Evolutionary conservation across 306 rosid species (phyloP), one percentile per base, ranked within the genome.

Genomic region (Prosopis cineraria): DNA sequence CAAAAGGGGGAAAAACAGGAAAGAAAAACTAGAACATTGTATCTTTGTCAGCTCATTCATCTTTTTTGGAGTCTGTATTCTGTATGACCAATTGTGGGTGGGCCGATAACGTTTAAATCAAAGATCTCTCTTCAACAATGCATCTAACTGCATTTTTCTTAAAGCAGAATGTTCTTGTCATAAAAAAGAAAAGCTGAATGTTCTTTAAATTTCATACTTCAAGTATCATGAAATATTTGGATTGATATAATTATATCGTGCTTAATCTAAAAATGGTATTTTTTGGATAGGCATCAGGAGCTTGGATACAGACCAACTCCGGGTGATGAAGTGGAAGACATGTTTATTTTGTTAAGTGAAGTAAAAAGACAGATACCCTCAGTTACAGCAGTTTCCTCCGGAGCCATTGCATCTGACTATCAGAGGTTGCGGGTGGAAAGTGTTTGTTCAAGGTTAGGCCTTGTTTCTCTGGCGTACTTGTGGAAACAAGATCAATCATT

Each of bases 391-490:
- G 98, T 95, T 65, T 90, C 89, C 30, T 95, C 98, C 56, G 98
- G 98, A 77, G 98, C 98, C 83, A 92, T 95, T 88, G 98, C 97
- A 80, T 95, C 98, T 52, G 97, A 95, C 80, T 95, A 95, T 84
- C 98, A 95, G 84, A 88, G 98, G 83, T 85, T 95, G 82, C 91
- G 98, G 66, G 98, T 95, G 68, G 98, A 95, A 89, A 87, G 95
- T 92, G 90, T 95, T 39, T 95, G 98, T 89, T 87, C 98, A 77
- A 92, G 98, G 97, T 91, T 95, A 85, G 98, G 98, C 76, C 95
- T 95, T 88, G 98, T 95, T 89, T 95, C 98, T 80, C 81, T 92
- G 80, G 98, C 98, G 71, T 95, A 89, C 84, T 86, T 95, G 84
- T 95, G 98, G 98, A 92, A 88, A 87, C 97, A 89, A 87, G 96